phyloP scores from a whole-genome alignment of 257 asterid genomes.

The Paulownia fortunei region DNA sequence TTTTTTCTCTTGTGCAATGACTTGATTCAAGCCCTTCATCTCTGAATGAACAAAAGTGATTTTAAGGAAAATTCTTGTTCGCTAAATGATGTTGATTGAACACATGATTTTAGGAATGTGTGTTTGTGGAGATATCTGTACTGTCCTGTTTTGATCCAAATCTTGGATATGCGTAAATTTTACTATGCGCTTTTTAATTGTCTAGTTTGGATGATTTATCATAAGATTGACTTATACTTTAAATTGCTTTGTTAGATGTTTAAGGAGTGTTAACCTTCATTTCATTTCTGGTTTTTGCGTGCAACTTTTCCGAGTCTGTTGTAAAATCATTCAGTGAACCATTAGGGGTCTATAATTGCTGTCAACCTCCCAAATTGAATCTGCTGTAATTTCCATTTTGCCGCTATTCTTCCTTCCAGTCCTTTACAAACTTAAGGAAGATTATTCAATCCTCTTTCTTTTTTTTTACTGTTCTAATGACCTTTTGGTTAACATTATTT shows the following conservation, averaged over 20 bases:
- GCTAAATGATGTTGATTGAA: neutral
- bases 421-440: neutral
- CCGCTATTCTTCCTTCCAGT: neutral
- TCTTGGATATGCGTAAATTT: neutral
- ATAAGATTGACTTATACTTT: neutral
- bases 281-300: neutral
- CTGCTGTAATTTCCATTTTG: neutral
- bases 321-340: neutral
- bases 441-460: neutral
- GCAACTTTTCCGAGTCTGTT: neutral
- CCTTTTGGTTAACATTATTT: neutral
- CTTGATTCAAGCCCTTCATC: neutral
- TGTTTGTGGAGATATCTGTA: neutral
- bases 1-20: neutral
- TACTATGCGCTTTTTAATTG: neutral
- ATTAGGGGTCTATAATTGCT: neutral
- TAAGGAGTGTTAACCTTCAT: neutral
- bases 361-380: neutral
- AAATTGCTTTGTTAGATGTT: neutral
- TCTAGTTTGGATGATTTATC: neutral
- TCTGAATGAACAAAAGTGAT: too few relatives aligned
- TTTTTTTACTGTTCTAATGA: neutral
- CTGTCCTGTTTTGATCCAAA: neutral
- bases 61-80: neutral
- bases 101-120: neutral